Evolutionary conservation across 768 basidiomycete species (phyloP), one percentile per base, ranked within the genome.

Genomic region (Podaxis sp.): DNA sequence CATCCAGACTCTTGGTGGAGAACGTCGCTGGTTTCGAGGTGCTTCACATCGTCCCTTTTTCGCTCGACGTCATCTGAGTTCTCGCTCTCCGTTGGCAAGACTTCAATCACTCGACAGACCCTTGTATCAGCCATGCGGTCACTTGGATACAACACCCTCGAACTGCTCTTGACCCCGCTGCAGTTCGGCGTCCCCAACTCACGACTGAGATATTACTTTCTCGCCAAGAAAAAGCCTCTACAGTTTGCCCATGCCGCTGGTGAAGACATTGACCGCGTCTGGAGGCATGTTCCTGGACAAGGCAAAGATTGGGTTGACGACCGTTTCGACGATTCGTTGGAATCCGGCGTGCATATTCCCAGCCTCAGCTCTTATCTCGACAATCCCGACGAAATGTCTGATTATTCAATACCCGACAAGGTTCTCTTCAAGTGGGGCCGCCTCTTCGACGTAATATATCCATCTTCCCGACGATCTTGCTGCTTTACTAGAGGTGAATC

Each of bases 1-100:
- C 92, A 4, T 74, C 73, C 2, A 82, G 80, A 62, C 69, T 93
- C 10, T 78, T 93, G 11, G 77, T 94, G 8, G 92, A 93, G 70
- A 93, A 93, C 66, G 92, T 94, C 3, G 89, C 87, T 10, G 91
- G 90, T 7, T 93, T 93, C 66, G 89, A 91, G 85, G 91, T 90
- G 71, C 68, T 4, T 38, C 57, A 13, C 24, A 10, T 26, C 36
- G 26, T 66, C 17, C 12, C 28, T 54, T 26, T 63, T 62, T 62
- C 58, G 12, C 56, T 55, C n/a, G 22, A 24, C 12, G 52, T 13
- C 24, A 11, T 62, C 53, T 7, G 24, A 51, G 40, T 59, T 37
- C 13, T 54, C 62, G 26, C 65, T 11, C 20, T 58, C 11, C 51
- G 7, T n/a, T 13, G 17, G 55, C 56, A 71, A 94, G 91, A 76